Conservation (phyloP, 305 asterid genomes). For the Solanum aculeatissimum region DNA sequence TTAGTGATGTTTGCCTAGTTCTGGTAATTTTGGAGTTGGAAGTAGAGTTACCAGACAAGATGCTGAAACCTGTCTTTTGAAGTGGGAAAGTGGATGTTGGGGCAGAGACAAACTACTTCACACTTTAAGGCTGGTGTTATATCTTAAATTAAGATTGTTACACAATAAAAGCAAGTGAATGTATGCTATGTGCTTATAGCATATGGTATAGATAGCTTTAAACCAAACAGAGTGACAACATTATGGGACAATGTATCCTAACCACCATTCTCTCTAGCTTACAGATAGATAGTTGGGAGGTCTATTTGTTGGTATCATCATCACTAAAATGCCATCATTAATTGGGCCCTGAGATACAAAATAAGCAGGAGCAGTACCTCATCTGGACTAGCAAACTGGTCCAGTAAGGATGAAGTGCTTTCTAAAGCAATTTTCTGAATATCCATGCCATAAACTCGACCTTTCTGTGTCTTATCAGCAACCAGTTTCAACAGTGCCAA, state of each 20-base stretch:
- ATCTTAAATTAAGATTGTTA: not conserved
- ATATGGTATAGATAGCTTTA: not conserved
- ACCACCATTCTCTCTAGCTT: not conserved
- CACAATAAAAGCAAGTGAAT: not conserved
- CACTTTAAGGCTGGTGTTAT: not conserved
- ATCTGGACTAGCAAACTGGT: slow-evolving; percentile 35
- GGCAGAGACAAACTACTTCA: not conserved
- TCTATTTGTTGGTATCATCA: not conserved
- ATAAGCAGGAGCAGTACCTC: slow-evolving; percentile 34
- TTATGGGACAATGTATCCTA: not conserved
- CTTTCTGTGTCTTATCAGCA: slow-evolving; percentile 39
- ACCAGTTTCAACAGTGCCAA: slow-evolving; percentile 57
- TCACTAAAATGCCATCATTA: not conserved
- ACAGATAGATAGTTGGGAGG: not conserved
- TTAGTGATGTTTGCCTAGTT: not conserved
- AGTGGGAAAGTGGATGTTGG: not conserved
- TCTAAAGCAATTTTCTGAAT: slow-evolving; percentile 72
- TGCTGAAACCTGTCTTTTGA: not conserved
- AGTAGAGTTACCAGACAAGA: not conserved
- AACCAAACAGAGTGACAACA: not conserved
- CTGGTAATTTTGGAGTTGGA: not conserved
- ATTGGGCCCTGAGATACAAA: not conserved
- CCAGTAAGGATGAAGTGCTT: slow-evolving; percentile 56
- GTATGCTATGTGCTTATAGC: not conserved
- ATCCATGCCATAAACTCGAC: slow-evolving; percentile 82